Conservation (phyloP, 1,284 basidiomycete genomes). For the Mycena citricolor region DNA sequence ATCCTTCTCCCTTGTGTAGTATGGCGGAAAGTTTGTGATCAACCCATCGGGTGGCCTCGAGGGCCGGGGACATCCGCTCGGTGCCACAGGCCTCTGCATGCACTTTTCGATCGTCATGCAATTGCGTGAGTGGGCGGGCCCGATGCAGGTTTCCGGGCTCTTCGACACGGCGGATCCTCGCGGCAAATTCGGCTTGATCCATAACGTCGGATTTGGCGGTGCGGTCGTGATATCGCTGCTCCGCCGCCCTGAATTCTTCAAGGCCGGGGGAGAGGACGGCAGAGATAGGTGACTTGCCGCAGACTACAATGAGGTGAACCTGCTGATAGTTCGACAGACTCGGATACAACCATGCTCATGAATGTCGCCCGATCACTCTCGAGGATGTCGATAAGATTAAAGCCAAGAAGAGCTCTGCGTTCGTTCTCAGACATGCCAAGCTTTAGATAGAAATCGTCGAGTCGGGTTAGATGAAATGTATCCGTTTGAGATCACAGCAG, state of each 20-base stretch:
- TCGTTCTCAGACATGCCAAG: constrained; percentile 45
- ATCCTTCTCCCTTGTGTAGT: too few species aligned
- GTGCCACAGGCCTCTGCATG: constrained; percentile 86
- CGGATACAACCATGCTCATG: constrained; percentile 78
- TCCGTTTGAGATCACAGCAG: too few species aligned
- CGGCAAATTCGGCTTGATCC: constrained; percentile 78
- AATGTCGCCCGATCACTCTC: constrained; percentile 60
- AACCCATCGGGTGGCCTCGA: constrained; percentile 88
- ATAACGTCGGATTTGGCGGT: constrained; percentile 73
- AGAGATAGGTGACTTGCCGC: constrained; percentile 42
- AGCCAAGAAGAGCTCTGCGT: constrained; percentile 56
- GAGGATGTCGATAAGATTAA: constrained; percentile 74
- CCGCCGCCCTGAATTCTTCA: constrained; percentile 58
- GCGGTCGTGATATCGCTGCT: constrained; percentile 59
- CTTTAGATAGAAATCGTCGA: too few species aligned
- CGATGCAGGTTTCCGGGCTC: constrained; percentile 77
- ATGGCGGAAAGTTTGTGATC: constrained; percentile 85
- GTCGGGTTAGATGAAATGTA: too few species aligned
- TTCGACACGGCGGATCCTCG: constrained; percentile 61
- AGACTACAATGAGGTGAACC: neutral
- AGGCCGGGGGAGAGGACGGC: constrained; percentile 50
- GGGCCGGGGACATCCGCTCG: constrained; percentile 83
- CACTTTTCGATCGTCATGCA: constrained; percentile 85
- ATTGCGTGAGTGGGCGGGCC: constrained; percentile 74
- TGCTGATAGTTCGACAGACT: constrained; percentile 44